phyloP scores from a whole-genome alignment of 2,329 filamentous ascomycete species.

The Sporothrix brunneoviolacea region DNA sequence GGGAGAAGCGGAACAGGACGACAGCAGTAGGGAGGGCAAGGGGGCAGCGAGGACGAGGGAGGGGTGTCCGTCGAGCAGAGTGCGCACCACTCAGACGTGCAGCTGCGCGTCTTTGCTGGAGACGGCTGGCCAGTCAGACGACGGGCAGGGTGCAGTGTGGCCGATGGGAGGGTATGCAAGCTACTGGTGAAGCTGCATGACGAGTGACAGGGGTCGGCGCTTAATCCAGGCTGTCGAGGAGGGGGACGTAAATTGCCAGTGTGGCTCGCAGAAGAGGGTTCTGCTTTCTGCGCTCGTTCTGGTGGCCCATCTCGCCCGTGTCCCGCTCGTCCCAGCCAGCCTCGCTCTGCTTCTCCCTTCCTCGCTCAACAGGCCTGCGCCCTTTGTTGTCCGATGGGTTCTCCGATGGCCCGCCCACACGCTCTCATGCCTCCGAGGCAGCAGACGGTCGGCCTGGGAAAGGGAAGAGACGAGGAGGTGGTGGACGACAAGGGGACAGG shows the following conservation, averaged over 20 bases:
- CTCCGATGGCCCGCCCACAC: too few relatives aligned
- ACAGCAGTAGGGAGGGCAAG: background rate
- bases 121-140: constrained; percentile 26
- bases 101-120: constrained; percentile 31
- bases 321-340: background rate
- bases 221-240: constrained; percentile 36
- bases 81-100: constrained; percentile 25
- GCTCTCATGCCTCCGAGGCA: too few relatives aligned
- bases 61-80: background rate
- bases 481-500: too few relatives aligned
- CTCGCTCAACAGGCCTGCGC: background rate
- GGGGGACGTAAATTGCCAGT: background rate
- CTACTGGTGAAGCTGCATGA: constrained; percentile 39
- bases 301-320: background rate
- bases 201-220: constrained; percentile 48
- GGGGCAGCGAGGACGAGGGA: background rate
- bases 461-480: too few relatives aligned
- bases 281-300: too few relatives aligned
- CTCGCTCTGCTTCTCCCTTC: background rate
- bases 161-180: constrained; percentile 21
- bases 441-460: too few relatives aligned
- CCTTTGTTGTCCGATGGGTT: too few relatives aligned
- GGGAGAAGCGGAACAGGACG: background rate
- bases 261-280: background rate
- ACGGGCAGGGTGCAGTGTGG: constrained; percentile 24